A percentile compares a stretch with the other conserved stretches of the same genome.
Conservation (phyloP, 2,329 filamentous ascomycete species). For the Trichoderma atroviride region DNA sequence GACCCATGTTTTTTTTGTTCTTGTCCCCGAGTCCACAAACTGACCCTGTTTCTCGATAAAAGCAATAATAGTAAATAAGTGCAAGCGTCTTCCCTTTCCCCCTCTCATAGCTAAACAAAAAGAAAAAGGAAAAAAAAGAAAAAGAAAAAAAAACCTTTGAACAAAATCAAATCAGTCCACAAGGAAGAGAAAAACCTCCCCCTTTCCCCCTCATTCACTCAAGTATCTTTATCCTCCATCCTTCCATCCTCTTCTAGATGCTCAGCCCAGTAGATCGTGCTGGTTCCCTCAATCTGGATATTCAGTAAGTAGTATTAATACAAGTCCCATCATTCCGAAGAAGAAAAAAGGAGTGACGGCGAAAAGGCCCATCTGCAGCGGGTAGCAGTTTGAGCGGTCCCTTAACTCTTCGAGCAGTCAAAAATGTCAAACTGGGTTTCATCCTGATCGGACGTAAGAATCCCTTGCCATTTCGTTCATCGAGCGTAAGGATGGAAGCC, state of each 20-base stretch:
- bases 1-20: neutral
- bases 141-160: neutral
- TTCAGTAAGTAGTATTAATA: conserved; percentile 14
- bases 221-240: neutral
- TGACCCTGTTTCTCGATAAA: conserved; percentile 1
- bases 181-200: neutral
- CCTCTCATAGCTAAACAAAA: neutral
- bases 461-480: conserved; percentile 28
- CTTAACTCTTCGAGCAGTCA: neutral
- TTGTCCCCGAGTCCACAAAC: conserved; percentile 5
- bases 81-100: neutral
- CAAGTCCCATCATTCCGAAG: neutral
- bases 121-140: neutral
- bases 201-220: neutral
- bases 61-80: neutral
- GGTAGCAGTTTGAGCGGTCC: neutral
- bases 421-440: neutral
- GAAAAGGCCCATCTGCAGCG: neutral
- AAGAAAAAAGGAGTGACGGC: neutral
- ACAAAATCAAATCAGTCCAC: conserved; percentile 1
- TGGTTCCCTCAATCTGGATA: neutral
- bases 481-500: conserved; percentile 78
- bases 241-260: neutral
- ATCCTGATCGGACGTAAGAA: neutral
- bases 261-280: neutral